Conservation (phyloP, 768 basidiomycete species). For the Lentinula sp. region DNA sequence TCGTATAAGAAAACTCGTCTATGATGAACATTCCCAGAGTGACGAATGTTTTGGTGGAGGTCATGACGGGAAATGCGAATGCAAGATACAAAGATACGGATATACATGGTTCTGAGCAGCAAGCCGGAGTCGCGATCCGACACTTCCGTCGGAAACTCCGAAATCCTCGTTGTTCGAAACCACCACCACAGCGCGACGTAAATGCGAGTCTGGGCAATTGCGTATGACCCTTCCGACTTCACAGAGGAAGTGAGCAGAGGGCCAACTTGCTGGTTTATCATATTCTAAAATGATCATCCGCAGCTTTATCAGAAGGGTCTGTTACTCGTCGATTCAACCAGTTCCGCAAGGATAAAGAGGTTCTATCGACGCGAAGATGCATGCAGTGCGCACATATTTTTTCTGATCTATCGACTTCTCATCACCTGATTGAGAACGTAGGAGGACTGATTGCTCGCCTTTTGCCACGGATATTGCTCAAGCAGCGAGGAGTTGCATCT, state of each 20-base stretch:
- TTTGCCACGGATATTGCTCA: slow-evolving; percentile 58
- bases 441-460: slow-evolving; percentile 77
- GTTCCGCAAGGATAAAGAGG: slow-evolving; percentile 49
- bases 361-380: slow-evolving; percentile 73
- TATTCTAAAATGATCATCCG: background rate
- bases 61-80: slow-evolving; percentile 2
- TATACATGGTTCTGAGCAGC: background rate
- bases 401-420: background rate
- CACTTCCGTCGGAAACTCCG: slow-evolving; percentile 7
- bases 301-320: slow-evolving; percentile 65
- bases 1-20: slow-evolving; percentile 66
- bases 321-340: slow-evolving; percentile 48
- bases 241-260: slow-evolving; percentile 19
- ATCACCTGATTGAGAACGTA: slow-evolving; percentile 19
- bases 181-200: slow-evolving; percentile 1
- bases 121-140: background rate
- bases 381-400: slow-evolving; percentile 49
- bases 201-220: slow-evolving; percentile 40
- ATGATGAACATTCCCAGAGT: slow-evolving; percentile 91
- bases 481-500: slow-evolving; percentile 46
- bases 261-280: background rate
- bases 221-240: slow-evolving; percentile 33
- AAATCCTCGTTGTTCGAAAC: background rate
- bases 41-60: slow-evolving; percentile 33
- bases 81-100: slow-evolving; percentile 2